phyloP scores from a whole-genome alignment of 768 basidiomycete species.

The Vararia minispora region DNA sequence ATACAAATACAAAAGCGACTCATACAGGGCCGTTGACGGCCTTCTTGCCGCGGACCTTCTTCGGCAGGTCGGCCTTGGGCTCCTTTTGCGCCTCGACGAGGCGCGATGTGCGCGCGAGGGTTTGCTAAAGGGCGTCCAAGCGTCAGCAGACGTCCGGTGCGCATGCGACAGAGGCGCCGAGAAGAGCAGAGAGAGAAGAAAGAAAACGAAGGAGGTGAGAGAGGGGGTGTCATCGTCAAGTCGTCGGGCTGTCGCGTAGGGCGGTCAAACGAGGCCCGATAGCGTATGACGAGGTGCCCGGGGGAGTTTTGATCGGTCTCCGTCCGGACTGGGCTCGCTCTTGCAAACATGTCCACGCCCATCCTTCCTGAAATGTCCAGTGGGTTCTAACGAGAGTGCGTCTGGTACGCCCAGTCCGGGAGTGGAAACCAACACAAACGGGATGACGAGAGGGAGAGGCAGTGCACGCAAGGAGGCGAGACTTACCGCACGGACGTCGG shows the following conservation, averaged over 20 bases:
- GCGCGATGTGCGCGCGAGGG: constrained; percentile 68
- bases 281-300: constrained; percentile 58
- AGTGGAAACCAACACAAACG: constrained; percentile 9
- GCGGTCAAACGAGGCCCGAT: constrained; percentile 60
- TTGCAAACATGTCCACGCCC: constrained; percentile 96
- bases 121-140: constrained; percentile 6
- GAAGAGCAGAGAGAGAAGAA: not conserved
- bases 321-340: constrained; percentile 35
- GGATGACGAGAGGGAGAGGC: not conserved
- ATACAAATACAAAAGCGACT: too few species aligned
- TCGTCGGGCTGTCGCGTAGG: constrained; percentile 56
- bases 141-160: constrained; percentile 7
- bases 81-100: constrained; percentile 59
- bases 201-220: constrained; percentile 11
- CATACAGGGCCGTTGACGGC: too few species aligned
- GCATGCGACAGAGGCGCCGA: not conserved
- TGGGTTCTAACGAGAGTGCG: constrained; percentile 92
- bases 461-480: too few species aligned
- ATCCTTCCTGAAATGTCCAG: constrained; percentile 71
- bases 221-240: constrained; percentile 49
- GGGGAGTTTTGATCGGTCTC: constrained; percentile 51
- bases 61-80: constrained; percentile 53
- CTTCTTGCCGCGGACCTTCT: constrained; percentile 70
- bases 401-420: constrained; percentile 8
- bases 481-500: constrained; percentile 71